These are phyloP conservation scores for Yamadazyma conglobata DNA, from an alignment of 1,139 yeast genomes.

Conservation along the genomic window DNA sequence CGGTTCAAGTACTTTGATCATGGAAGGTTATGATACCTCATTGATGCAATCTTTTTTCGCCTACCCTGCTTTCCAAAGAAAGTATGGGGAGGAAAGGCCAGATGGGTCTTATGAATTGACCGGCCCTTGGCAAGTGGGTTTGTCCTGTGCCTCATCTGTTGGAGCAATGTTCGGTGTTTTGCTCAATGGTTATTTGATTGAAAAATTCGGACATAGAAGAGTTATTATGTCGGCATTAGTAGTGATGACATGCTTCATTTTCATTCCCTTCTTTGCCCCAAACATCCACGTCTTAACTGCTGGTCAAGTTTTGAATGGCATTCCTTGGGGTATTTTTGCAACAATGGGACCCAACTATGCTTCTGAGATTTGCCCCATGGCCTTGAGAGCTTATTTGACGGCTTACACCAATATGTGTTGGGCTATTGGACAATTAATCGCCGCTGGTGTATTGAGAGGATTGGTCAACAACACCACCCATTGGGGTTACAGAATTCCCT, in stretches of 20 bases:
- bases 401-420: conserved; percentile 42
- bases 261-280: conserved; percentile 42
- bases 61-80: conserved; percentile 34
- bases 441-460: conserved; percentile 38
- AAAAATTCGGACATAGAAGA: conserved; percentile 36
- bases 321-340: conserved; percentile 46
- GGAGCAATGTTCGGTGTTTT: conserved; percentile 39
- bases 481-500: conserved; percentile 41
- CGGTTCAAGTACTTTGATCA: conserved; percentile 37
- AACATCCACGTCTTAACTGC: conserved; percentile 30
- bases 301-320: conserved; percentile 45
- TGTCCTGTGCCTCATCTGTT: conserved; percentile 30
- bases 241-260: conserved; percentile 29
- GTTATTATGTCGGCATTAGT: conserved; percentile 29
- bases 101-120: conserved; percentile 32
- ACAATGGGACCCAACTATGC: conserved; percentile 45
- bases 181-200: conserved; percentile 36
- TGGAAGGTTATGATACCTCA: conserved; percentile 48
- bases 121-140: conserved; percentile 44
- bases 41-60: conserved; percentile 40
- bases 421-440: conserved; percentile 42
- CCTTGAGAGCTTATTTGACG: conserved; percentile 40
- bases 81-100: conserved; percentile 32
- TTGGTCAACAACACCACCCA: conserved; percentile 18
- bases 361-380: conserved; percentile 45